phyloP scores from a whole-genome alignment of 1,139 yeast genomes.

The Suhomyces panamericanus region DNA sequence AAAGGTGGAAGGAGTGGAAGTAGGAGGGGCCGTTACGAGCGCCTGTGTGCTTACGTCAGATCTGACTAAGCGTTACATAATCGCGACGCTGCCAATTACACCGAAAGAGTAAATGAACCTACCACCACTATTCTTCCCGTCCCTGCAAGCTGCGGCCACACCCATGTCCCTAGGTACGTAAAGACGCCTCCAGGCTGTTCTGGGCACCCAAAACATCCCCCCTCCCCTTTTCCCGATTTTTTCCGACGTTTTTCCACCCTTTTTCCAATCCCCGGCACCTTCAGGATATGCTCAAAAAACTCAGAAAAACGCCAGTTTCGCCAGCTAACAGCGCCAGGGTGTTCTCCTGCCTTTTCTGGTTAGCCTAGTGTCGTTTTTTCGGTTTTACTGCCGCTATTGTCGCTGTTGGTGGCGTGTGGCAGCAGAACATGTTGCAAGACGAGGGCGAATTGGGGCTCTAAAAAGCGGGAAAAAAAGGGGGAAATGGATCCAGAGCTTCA shows the following conservation, averaged over 20 bases:
- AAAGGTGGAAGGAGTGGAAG: not conserved
- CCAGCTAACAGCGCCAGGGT: too few species aligned
- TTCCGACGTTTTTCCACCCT: not conserved
- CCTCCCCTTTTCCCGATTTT: not conserved
- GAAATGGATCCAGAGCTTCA: too few species aligned
- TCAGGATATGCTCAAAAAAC: not conserved
- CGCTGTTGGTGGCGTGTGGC: too few species aligned
- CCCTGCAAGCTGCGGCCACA: not conserved
- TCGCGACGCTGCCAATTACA: constrained; percentile 5
- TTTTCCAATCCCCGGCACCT: not conserved
- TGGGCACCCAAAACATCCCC: not conserved
- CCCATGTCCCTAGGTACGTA: not conserved
- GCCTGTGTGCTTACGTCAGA: constrained; percentile 2
- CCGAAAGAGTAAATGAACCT: constrained; percentile 6
- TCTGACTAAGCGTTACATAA: not conserved
- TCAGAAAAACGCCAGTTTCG: not conserved
- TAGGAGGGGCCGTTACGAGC: not conserved
- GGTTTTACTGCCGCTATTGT: not conserved
- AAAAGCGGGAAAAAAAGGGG: not conserved
- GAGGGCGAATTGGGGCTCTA: not conserved
- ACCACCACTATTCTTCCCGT: constrained; percentile 3
- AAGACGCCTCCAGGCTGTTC: not conserved
- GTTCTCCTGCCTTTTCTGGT: too few species aligned
- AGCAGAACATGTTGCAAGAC: too few species aligned
- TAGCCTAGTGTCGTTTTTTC: too few species aligned